phyloP scores from a whole-genome alignment of 805 yeast genomes.

The Lipomyces spencermartinsiae region DNA sequence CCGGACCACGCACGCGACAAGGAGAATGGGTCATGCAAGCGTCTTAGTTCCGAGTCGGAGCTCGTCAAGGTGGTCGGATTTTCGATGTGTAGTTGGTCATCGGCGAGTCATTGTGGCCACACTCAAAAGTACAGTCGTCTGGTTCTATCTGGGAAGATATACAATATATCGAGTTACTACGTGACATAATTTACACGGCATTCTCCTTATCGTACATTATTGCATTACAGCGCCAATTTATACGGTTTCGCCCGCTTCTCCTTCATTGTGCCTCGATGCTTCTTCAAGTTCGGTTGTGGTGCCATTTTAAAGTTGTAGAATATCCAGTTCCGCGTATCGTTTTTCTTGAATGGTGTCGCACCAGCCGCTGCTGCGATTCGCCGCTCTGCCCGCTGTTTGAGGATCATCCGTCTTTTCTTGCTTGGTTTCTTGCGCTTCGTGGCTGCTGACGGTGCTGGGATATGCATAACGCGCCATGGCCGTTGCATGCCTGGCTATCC shows the following conservation, averaged over 20 bases:
- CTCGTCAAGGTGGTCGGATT: not conserved
- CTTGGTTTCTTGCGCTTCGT: constrained; percentile 21
- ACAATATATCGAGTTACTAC: constrained; percentile 14
- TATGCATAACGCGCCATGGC: constrained; percentile 32
- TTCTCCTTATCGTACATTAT: not conserved
- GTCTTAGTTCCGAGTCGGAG: not conserved
- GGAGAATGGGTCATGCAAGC: not conserved
- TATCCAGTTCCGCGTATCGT: constrained; percentile 24
- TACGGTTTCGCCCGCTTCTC: not conserved
- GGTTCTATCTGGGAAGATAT: constrained; percentile 20
- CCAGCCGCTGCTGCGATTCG: not conserved
- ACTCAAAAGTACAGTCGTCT: constrained; percentile 12
- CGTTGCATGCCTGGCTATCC: constrained; percentile 24
- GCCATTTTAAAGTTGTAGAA: constrained; percentile 18
- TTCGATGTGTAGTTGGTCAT: constrained; percentile 1
- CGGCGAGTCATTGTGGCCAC: constrained; percentile 23
- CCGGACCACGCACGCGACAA: too few relatives aligned
- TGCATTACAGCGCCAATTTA: not conserved
- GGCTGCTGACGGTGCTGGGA: constrained; percentile 14
- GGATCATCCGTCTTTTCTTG: constrained; percentile 28
- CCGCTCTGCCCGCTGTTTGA: constrained; percentile 6
- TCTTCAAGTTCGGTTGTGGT: constrained; percentile 14
- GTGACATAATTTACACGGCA: not conserved
- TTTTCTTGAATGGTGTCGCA: constrained; percentile 18
- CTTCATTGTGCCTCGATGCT: not conserved